Base-by-base conservation (phyloP, 208 protist genomes). In the Borovskyia barvae region DNA sequence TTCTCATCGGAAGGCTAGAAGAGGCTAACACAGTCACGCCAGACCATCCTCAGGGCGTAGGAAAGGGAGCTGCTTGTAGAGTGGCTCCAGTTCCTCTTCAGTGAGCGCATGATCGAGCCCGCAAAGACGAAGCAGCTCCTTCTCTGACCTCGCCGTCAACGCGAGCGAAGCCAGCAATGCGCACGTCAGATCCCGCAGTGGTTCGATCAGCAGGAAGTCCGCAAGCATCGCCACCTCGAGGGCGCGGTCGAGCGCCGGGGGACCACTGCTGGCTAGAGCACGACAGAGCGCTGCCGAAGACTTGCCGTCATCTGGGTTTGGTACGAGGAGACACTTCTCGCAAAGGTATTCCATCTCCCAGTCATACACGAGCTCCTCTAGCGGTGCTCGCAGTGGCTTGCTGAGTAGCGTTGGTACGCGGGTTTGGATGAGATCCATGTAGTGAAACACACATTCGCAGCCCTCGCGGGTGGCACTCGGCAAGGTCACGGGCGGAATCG, bases 141-240 rank as follows among this genome's bases (percentile, higher is more conserved):
- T 77, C 41, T 90, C 82, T 3, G 73, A 80, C 12, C 65, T 61
- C 3, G 71, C 77, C 9, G 65, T 83, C 9, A 92, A 57, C n/a
- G 66, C 84, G 1, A 92, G 53, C 5, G 85, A 91, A 2, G 87
- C 84, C 9, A 94, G 37, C 62, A 94, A 82, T 9, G 82, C 84
- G 55, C 87, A 94, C 1, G 77, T 87, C 22, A 94, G 55, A 50
- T 94, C 82, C 5, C 84, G 63, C 39, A 94, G 60, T 9, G 84
- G 73, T 41, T 94, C 84, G 29, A 94, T 78, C 29, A 92, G 62
- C 22, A 94, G 76, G 76, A 94, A 94, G 53, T 94, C 87, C 39
- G 82, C 88, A 12, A 94, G 26, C 80, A 92, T 90, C 28, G 82
- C 82, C n/a, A 94, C 75, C 65, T 94, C 87, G 2, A 92, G 29